Base-by-base conservation (phyloP, 2,329 filamentous ascomycete species). In the Ceratocystis destructans region DNA sequence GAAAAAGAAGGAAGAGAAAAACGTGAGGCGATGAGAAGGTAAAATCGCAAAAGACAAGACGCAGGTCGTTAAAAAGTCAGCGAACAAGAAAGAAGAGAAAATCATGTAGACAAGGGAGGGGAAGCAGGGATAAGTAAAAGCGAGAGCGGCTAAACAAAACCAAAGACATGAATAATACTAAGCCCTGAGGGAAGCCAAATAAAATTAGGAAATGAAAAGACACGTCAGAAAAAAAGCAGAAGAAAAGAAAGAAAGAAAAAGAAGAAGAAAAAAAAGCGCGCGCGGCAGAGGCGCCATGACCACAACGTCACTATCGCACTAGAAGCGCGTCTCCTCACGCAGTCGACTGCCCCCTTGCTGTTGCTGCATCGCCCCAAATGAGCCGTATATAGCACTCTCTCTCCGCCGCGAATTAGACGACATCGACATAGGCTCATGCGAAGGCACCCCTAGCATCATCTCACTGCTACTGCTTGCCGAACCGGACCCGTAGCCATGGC, bases 301-400 rank as follows among this genome's bases (percentile, higher is more conserved):
- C n/a, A 59, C 10, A 48, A 8, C 31, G 67, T 69, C 68, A 69
- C 74, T 72, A 53, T n/a, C 7, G 33, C 25, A 46, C 57, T 64
- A 80, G 69, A 78, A 80, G 70, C 77, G 78, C n/a, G 77, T 77
- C 72, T 83, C 81, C 69, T 84, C 81, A 46, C 81, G 77, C 44
- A 83, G 74, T 10, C 81, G 81, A 69, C 80, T 82, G 25, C 55
- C 55, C 55, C 25, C 20, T 71, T 79, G 66, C 59, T 53, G 48
- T 71, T 79, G 66, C 59, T 62, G 66, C 48, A 66, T 76, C 76
- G 67, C 80, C 77, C 71, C 81, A 77, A 72, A 79, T 78, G 71
- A 81, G 77, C 80, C 79, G 68, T 85, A 83, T 73, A 87, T 83
- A 59, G 78, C 77, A 71, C 85, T 87, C 73, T 87, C 84, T 62